Evolutionary conservation across 305 asterid genomes (phyloP).

Genomic region (Fraxinus sp.): DNA sequence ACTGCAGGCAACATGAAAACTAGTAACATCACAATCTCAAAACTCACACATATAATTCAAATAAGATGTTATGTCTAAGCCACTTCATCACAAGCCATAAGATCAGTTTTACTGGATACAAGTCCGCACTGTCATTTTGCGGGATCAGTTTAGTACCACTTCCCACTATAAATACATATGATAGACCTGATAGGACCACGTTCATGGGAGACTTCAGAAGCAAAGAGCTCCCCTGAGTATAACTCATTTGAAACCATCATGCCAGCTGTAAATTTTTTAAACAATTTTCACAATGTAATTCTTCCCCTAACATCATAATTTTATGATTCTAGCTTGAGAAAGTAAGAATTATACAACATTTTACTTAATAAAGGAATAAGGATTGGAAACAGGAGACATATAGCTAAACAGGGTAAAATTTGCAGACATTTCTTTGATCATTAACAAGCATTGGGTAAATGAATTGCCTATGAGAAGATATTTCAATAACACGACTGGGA

Average conservation of each 20-base stretch:
- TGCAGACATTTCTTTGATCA: background rate
- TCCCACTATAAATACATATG: slow-evolving; percentile 1
- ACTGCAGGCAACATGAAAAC: slow-evolving; percentile 58
- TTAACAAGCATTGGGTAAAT: background rate
- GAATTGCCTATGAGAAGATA: background rate
- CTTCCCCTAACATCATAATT: background rate
- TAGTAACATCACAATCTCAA: slow-evolving; percentile 29
- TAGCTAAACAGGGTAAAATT: background rate
- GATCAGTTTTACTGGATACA: slow-evolving; percentile 2
- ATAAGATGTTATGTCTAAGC: background rate
- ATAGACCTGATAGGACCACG: background rate
- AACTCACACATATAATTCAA: slow-evolving; percentile 10
- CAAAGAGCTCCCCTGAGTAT: background rate
- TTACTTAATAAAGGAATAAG: background rate
- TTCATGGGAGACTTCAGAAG: slow-evolving; percentile 3
- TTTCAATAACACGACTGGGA: background rate
- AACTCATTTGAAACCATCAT: background rate
- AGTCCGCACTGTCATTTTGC: background rate
- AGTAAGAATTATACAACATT: background rate
- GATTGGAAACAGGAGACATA: background rate
- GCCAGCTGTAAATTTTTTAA: background rate
- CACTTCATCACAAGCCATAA: slow-evolving; percentile 2
- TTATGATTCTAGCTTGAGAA: background rate
- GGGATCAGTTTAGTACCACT: background rate
- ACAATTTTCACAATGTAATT: background rate